Conservation (phyloP, 192 early-diverging fungal genomes). For the Gigaspora rosea region DNA sequence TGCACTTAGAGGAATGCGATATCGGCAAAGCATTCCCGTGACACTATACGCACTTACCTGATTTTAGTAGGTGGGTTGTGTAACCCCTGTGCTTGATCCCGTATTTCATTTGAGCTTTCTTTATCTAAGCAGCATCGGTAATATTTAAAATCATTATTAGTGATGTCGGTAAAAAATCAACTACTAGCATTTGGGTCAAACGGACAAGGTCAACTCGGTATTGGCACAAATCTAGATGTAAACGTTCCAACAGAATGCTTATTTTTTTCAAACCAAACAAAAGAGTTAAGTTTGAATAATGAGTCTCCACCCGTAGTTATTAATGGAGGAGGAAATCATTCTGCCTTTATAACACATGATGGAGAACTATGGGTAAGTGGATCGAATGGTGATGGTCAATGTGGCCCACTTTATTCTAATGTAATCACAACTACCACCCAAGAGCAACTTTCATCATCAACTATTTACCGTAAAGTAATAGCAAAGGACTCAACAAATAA, state of each 20-base stretch:
- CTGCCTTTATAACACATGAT: conserved; percentile 48
- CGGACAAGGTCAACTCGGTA: conserved; percentile 66
- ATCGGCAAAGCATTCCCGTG: too few species aligned
- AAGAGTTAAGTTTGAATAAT: background rate
- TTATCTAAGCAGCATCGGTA: too few species aligned
- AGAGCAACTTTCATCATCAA: background rate
- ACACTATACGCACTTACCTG: too few species aligned
- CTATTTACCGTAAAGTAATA: conserved; percentile 4
- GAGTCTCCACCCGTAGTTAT: conserved; percentile 38
- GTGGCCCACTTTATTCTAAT: conserved; percentile 30
- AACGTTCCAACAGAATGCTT: conserved; percentile 30
- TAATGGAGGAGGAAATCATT: conserved; percentile 71
- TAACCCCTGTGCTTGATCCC: too few species aligned
- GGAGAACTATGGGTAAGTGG: conserved; percentile 52
- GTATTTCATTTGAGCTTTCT: too few species aligned
- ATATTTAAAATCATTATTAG: too few species aligned
- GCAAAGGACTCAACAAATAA: background rate
- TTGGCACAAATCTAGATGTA: conserved; percentile 51
- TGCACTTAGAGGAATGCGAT: too few species aligned
- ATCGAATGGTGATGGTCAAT: conserved; percentile 52
- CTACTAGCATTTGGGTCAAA: conserved; percentile 65
- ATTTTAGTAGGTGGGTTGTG: too few species aligned
- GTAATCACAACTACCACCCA: conserved; percentile 27
- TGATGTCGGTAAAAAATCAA: background rate
- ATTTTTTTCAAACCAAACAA: conserved; percentile 3